Conservation (phyloP, 148 eudicot species). For the Amaranthus hypochondriacus region DNA sequence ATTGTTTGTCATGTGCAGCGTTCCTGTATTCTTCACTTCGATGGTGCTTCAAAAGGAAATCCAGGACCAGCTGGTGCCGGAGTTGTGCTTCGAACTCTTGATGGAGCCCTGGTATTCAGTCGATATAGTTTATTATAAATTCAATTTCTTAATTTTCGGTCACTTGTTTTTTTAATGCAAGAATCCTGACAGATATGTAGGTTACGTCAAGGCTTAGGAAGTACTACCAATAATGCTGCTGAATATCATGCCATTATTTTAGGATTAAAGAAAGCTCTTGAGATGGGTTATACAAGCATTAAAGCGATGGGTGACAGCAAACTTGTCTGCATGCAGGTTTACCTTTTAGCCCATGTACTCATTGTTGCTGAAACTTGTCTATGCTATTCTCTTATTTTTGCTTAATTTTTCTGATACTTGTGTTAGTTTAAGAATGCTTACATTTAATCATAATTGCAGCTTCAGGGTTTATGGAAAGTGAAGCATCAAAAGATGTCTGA, state of each 20-base stretch:
- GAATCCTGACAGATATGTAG: constrained; percentile 50
- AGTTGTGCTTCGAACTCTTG: constrained; percentile 59
- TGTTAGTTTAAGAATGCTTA: neutral
- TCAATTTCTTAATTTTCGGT: neutral
- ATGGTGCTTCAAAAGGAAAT: constrained; percentile 97
- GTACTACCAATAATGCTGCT: constrained; percentile 71
- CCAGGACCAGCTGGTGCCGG: constrained; percentile 98
- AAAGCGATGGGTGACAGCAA: constrained; percentile 83
- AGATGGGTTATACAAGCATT: constrained; percentile 69
- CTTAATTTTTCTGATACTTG: neutral
- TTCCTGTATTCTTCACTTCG: constrained; percentile 80
- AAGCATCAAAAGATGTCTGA: constrained; percentile 44
- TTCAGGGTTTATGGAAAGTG: constrained; percentile 72
- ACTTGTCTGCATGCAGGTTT: constrained; percentile 96
- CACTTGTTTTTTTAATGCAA: constrained; percentile 17
- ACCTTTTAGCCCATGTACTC: neutral
- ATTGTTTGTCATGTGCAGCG: constrained; percentile 34
- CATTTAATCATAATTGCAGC: constrained; percentile 38
- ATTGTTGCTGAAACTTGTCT: neutral
- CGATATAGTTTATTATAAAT: neutral
- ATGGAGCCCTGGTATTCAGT: constrained; percentile 60
- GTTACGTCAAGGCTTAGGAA: constrained; percentile 90
- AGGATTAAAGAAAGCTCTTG: constrained; percentile 75
- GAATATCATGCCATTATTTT: constrained; percentile 83
- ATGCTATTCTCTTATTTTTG: constrained; percentile 1